A percentile compares a stretch with the other conserved stretches of the same genome.
Evolutionary conservation across 495 filamentous ascomycete species (phyloP).

Genomic region (Apodospora peruviana): DNA sequence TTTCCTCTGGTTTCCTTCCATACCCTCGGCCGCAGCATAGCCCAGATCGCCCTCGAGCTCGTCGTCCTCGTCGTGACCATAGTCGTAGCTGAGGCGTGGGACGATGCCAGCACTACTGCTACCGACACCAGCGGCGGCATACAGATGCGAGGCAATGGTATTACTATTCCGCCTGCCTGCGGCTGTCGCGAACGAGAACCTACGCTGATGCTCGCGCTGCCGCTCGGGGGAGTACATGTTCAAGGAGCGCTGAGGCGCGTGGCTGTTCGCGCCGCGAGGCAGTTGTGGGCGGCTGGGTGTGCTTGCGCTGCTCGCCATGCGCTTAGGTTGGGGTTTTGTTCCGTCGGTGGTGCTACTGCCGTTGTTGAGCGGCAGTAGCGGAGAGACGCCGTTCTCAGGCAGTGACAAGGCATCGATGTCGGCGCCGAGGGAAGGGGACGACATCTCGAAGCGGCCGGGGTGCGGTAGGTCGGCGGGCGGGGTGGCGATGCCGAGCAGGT

Average conservation of each 20-base stretch:
- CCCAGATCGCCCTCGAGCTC: constrained; percentile 78
- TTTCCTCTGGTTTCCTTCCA: constrained; percentile 81
- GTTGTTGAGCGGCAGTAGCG: too few relatives aligned
- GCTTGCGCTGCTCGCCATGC: neutral
- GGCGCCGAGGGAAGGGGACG: constrained; percentile 3
- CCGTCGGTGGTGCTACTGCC: neutral
- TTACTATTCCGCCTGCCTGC: constrained; percentile 29
- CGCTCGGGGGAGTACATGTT: constrained; percentile 41
- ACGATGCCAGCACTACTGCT: constrained; percentile 14
- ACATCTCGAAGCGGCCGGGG: constrained; percentile 80
- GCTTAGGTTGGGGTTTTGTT: too few relatives aligned
- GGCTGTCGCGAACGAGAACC: constrained; percentile 37
- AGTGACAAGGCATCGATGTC: too few relatives aligned
- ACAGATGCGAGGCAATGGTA: constrained; percentile 40
- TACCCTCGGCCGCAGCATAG: constrained; percentile 87
- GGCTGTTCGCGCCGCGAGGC: constrained; percentile 17
- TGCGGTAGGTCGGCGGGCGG: constrained; percentile 65
- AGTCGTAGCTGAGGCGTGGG: constrained; percentile 42
- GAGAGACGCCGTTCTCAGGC: too few relatives aligned
- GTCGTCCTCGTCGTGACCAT: constrained; percentile 60
- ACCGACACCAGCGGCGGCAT: too few relatives aligned
- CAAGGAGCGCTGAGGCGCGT: constrained; percentile 30
- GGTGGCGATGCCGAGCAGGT: constrained; percentile 65
- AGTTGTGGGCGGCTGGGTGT: constrained; percentile 8
- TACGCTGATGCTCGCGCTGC: constrained; percentile 26